These are phyloP conservation scores for Ascocoryne sarcoides DNA, from an alignment of 2,329 filamentous ascomycete genomes.

Conservation along the genomic window DNA sequence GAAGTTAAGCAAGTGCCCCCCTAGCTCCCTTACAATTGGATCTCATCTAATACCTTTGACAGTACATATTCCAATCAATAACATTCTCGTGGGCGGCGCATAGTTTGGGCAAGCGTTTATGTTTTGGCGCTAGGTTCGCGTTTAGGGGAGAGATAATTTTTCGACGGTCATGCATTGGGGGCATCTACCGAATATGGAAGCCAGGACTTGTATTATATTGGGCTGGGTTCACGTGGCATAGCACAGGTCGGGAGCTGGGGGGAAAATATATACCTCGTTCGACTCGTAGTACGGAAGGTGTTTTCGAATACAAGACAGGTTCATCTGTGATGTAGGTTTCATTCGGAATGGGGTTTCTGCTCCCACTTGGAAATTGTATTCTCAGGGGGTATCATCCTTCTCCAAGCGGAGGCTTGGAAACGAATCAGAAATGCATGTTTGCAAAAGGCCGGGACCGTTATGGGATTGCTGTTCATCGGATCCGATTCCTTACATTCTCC, in stretches of 20 bases:
- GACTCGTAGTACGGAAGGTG: too few relatives aligned
- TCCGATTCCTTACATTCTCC: too few relatives aligned
- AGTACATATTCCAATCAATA: slow-evolving; percentile 45
- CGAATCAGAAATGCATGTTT: too few relatives aligned
- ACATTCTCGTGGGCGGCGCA: slow-evolving; percentile 38
- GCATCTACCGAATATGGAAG: slow-evolving; percentile 7
- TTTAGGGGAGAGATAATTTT: slow-evolving; percentile 1
- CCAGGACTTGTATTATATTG: slow-evolving; percentile 18
- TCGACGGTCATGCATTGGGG: slow-evolving; percentile 1
- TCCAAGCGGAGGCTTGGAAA: too few relatives aligned
- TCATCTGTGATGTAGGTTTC: too few relatives aligned
- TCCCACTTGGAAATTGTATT: too few relatives aligned
- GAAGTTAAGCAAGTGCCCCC: slow-evolving; percentile 35
- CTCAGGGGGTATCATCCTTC: too few relatives aligned
- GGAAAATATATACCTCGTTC: slow-evolving; percentile 10
- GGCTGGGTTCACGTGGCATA: slow-evolving; percentile 11
- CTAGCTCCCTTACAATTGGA: not conserved
- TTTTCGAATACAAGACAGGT: too few relatives aligned
- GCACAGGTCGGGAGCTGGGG: slow-evolving; percentile 10
- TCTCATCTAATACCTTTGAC: not conserved
- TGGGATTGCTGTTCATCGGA: too few relatives aligned
- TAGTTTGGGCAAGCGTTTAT: slow-evolving; percentile 7
- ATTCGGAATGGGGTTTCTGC: too few relatives aligned
- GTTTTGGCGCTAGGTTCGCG: not conserved
- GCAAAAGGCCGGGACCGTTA: too few relatives aligned